phyloP scores from a whole-genome alignment of 2,329 filamentous ascomycete genomes.

The Neophaeococcomyces mojaviensis region DNA sequence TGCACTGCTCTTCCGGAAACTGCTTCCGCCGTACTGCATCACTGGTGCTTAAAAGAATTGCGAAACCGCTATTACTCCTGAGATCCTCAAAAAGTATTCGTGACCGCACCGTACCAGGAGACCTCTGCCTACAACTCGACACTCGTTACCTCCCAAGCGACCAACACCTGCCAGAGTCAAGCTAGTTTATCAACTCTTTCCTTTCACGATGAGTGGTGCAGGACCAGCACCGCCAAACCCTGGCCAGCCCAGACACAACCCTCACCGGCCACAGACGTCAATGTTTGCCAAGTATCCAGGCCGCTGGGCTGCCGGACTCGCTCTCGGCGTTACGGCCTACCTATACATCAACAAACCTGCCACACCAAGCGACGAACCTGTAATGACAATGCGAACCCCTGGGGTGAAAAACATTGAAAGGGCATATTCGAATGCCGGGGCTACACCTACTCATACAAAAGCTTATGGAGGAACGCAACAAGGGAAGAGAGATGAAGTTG shows the following conservation, averaged over 20 bases:
- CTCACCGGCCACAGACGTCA: not conserved
- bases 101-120: too few species aligned
- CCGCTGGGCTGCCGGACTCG: not conserved
- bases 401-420: constrained; percentile 20
- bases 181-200: too few species aligned
- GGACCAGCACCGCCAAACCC: constrained; percentile 12
- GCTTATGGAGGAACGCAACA: constrained; percentile 21
- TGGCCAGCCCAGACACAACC: constrained; percentile 4
- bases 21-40: too few species aligned
- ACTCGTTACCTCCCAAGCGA: too few species aligned
- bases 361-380: constrained; percentile 7
- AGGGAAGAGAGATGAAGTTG: constrained; percentile 12
- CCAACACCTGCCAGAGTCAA: too few species aligned
- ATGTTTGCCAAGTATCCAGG: not conserved
- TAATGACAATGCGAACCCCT: constrained; percentile 12
- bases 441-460: constrained; percentile 19
- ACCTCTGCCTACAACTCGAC: too few species aligned
- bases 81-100: too few species aligned
- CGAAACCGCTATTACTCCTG: too few species aligned
- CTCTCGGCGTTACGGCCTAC: constrained; percentile 3
- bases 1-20: too few species aligned
- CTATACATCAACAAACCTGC: not conserved
- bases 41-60: too few species aligned
- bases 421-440: constrained; percentile 17
- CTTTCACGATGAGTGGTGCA: constrained; percentile 6